Evolutionary conservation across 352 stramenopile species (phyloP), one percentile per base, ranked within the genome.

Genomic region (Phytopythium cucurbitacearum): DNA sequence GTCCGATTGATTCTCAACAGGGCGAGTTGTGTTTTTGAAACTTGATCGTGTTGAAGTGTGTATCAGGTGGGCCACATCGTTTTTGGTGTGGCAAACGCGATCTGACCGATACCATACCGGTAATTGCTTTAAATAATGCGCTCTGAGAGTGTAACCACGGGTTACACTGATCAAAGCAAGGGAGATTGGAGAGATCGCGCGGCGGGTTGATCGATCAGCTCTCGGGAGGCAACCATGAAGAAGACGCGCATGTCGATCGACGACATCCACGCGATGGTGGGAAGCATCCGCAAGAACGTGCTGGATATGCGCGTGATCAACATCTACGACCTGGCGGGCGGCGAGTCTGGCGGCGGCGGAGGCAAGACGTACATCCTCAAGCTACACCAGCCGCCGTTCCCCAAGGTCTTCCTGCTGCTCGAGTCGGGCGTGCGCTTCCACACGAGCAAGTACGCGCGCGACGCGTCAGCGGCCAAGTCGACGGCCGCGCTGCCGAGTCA

Each of bases 401-500:
- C 94, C 40, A 97, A 98, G 53, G 73, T 95, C n/a, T 91, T 98
- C 46, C 55, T 99, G 21, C 64, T 99, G 41, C 75, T 99, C 16
- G 96, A 99, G 73, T 97, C 86, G 21, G 96, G 96, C 34, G 88
- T 98, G 42, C 88, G 96, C 38, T 99, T 99, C 73, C 97, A 99
- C 71, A 95, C 89, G 33, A 98, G 94, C 47, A 86, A 93, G 56
- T 97, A 91, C 59, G 83, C 83, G 44, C 76, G 85, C 38, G 76
- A 89, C 40, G 63, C 67, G 34, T 68, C 69, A n/a, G 75, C 73
- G 13, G 51, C 57, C 15, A 75, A 75, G 43, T 72, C 77, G 12
- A 73, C 73, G 32, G 73, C 73, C 10, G 67, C 86, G 16, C 80
- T 98, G 51, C 96, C 96, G 11, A 96, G 82, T 38, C 89, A 93